A percentile compares a stretch with the other conserved stretches of the same genome.
These are phyloP conservation scores for Pythium volutum DNA, from an alignment of 352 stramenopile genomes.

Conservation along the genomic window DNA sequence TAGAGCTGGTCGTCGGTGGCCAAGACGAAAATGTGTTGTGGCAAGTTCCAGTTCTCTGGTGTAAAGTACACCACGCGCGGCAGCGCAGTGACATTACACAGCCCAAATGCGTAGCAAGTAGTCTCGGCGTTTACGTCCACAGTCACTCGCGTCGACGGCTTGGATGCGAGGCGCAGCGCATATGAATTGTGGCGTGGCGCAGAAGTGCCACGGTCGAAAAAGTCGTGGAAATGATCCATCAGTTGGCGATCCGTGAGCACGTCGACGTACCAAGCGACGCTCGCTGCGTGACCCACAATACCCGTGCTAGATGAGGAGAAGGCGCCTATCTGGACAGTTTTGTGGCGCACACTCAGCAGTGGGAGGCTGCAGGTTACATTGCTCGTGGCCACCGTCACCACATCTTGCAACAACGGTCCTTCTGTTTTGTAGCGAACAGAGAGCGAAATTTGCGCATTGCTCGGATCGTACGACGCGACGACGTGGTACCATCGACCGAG, in stretches of 20 bases:
- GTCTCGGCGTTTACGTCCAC: constrained; percentile 48
- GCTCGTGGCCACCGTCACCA: constrained; percentile 11
- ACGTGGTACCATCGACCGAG: constrained; percentile 52
- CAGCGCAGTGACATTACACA: constrained; percentile 58
- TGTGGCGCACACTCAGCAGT: constrained; percentile 35
- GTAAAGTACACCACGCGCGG: constrained; percentile 40
- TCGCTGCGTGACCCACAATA: constrained; percentile 39
- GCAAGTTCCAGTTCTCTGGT: constrained; percentile 41
- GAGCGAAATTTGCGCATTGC: constrained; percentile 35
- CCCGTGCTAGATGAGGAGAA: constrained; percentile 14
- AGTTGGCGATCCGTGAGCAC: constrained; percentile 35
- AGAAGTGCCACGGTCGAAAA: constrained; percentile 31
- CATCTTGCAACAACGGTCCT: background rate
- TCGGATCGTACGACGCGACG: constrained; percentile 51
- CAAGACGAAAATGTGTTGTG: constrained; percentile 40
- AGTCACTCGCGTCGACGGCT: constrained; percentile 43
- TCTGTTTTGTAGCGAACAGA: constrained; percentile 30
- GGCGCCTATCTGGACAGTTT: constrained; percentile 34
- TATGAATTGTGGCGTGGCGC: constrained; percentile 49
- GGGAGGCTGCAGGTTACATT: constrained; percentile 36
- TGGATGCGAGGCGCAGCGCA: constrained; percentile 39
- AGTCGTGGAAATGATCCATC: constrained; percentile 72
- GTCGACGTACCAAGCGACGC: constrained; percentile 55
- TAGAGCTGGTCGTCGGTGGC: constrained; percentile 61
- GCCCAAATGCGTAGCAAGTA: constrained; percentile 66